Evolutionary conservation across 139 green algal species (phyloP).

Genomic region (Asterochloris erici): DNA sequence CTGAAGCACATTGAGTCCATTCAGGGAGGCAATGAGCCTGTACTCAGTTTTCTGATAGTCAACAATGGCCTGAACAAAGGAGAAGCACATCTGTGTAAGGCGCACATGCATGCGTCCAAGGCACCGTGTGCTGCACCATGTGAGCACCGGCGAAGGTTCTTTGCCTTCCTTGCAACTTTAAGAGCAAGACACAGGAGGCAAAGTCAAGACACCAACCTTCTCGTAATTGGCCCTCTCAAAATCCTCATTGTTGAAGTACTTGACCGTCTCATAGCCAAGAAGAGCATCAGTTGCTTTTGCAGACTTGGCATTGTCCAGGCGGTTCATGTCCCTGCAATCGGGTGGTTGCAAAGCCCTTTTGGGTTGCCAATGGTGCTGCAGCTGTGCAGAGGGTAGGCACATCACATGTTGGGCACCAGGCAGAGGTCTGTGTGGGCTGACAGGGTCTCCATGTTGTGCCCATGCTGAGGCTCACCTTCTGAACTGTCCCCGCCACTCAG

Average conservation of each 20-base stretch:
- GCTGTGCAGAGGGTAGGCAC: too few species aligned
- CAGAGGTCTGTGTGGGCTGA: too few species aligned
- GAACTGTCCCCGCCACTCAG: constrained; percentile 76
- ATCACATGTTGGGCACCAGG: too few species aligned
- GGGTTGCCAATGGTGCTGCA: too few species aligned
- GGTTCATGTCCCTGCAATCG: constrained; percentile 53
- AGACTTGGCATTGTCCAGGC: constrained; percentile 70
- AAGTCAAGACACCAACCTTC: not conserved
- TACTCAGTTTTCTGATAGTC: constrained; percentile 72
- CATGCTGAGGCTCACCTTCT: constrained; percentile 37
- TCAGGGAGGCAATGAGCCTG: constrained; percentile 60
- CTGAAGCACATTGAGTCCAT: constrained; percentile 81
- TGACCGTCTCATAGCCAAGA: constrained; percentile 89
- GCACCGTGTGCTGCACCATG: too few species aligned
- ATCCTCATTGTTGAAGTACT: constrained; percentile 80
- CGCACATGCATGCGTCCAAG: too few species aligned
- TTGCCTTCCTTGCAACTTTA: too few species aligned
- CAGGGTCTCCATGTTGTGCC: too few species aligned
- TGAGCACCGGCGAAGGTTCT: too few species aligned
- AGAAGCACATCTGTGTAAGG: too few species aligned
- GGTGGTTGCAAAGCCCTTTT: too few species aligned
- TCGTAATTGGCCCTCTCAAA: constrained; percentile 60
- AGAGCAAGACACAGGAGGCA: too few species aligned
- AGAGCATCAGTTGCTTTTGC: constrained; percentile 79
- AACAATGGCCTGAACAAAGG: constrained; percentile 43